Evolutionary conservation across 805 yeast genomes (phyloP).

Genomic region (Kodamaea leandrae): DNA sequence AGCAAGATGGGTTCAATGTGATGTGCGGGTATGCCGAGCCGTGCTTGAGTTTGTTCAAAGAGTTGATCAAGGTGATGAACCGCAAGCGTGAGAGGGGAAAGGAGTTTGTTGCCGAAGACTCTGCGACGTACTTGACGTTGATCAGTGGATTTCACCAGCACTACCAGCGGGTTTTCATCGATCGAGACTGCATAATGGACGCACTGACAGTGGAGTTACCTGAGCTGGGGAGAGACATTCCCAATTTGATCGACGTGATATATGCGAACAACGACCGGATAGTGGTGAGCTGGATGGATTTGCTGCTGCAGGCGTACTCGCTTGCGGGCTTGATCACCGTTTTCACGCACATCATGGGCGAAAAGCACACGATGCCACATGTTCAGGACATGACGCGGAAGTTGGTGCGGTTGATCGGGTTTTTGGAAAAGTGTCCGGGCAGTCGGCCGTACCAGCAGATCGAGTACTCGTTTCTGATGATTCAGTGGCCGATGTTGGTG

Average conservation of each 20-base stretch:
- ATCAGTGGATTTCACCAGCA: slow-evolving; percentile 32
- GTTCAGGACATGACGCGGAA: slow-evolving; percentile 31
- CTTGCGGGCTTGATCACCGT: slow-evolving; percentile 34
- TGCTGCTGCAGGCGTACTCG: slow-evolving; percentile 47
- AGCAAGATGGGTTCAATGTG: slow-evolving; percentile 47
- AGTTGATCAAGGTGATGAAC: slow-evolving; percentile 37
- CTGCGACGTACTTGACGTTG: slow-evolving; percentile 24
- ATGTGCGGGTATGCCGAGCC: slow-evolving; percentile 49
- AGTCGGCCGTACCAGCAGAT: slow-evolving; percentile 15
- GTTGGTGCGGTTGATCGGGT: slow-evolving; percentile 22
- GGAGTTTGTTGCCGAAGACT: slow-evolving; percentile 16
- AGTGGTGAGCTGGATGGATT: slow-evolving; percentile 52
- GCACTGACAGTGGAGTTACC: slow-evolving; percentile 8
- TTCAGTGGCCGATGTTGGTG: slow-evolving; percentile 55
- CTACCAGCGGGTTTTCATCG: slow-evolving; percentile 26
- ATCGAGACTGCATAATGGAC: slow-evolving; percentile 29
- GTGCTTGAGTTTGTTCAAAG: slow-evolving; percentile 34
- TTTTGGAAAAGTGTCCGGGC: slow-evolving; percentile 19
- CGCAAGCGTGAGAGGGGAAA: slow-evolving; percentile 20
- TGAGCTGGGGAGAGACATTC: slow-evolving; percentile 27
- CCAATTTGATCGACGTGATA: slow-evolving; percentile 20
- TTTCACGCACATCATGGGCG: slow-evolving; percentile 33
- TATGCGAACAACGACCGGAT: slow-evolving; percentile 11
- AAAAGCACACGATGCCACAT: slow-evolving; percentile 32
- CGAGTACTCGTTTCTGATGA: slow-evolving; percentile 41